Percentiles rank a stretch among this genome's conserved stretches.
Evolutionary conservation across 2,329 filamentous ascomycete species (phyloP).

Genomic region (Neocatenulostroma microsporum): DNA sequence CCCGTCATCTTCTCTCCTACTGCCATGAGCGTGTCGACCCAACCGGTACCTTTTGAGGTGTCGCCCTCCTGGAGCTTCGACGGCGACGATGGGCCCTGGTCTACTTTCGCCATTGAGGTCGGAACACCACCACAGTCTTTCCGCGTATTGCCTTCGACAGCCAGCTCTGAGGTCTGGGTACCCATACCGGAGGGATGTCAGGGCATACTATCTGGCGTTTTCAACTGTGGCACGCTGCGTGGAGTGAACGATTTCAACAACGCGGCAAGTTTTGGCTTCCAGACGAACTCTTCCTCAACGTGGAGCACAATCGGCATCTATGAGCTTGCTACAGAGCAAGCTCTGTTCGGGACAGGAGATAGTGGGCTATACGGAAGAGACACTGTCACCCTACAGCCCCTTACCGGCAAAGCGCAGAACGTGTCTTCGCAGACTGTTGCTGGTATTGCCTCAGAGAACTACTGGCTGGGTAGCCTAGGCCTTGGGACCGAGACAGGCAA

Average conservation of each 20-base stretch:
- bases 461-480: conserved; percentile 33
- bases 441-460: conserved; percentile 28
- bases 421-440: conserved; percentile 31
- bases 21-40: too few relatives aligned
- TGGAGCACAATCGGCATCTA: conserved; percentile 30
- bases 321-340: conserved; percentile 24
- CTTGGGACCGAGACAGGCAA: conserved; percentile 32
- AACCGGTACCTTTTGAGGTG: too few relatives aligned
- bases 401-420: conserved; percentile 5
- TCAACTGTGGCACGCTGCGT: conserved; percentile 23
- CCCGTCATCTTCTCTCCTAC: too few relatives aligned
- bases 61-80: conserved; percentile 14
- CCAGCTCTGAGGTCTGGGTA: conserved; percentile 30
- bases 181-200: conserved; percentile 30
- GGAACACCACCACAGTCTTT: conserved; percentile 21
- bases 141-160: conserved; percentile 21
- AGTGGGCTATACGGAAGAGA: conserved; percentile 32
- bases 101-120: conserved; percentile 17
- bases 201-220: too few relatives aligned
- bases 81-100: conserved; percentile 21
- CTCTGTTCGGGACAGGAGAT: conserved; percentile 22
- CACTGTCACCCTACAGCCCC: conserved; percentile 21
- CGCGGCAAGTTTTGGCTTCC: conserved; percentile 18
- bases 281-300: conserved; percentile 26
- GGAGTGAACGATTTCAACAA: conserved; percentile 25